Evolutionary conservation across 495 filamentous ascomycete species (phyloP), one percentile per base, ranked within the genome.

Genomic region (Xylaria nigripes): DNA sequence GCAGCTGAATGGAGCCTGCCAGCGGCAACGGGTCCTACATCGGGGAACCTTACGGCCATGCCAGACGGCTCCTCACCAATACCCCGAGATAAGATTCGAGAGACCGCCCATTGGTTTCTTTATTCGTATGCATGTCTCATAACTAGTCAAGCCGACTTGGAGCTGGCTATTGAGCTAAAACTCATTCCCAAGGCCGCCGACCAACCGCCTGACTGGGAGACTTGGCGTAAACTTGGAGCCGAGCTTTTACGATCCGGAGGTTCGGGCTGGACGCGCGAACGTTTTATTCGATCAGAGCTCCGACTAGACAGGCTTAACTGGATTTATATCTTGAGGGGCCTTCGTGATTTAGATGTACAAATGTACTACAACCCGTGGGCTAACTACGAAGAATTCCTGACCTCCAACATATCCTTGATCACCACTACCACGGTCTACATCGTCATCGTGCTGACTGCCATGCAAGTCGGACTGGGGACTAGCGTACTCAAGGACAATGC

Each of bases 401-500:
- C 13, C 32, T 12, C 6, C 0, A 18, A 36, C 16, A n/a, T 40
- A 1, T 13, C 47, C 21, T 27, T 1, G 32, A 16, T 49, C 32
- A 29, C 30, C 21, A 10, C 30, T 5, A 15, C 15, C 8, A 49
- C 47, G 2, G 47, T 40, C 6, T 49, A 49, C 13, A 7, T 49
- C 5, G 32, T 15, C 0, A 40, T 49, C 21, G 30, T 49, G 9
- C 21, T 49, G 46, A 69, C 70, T 0, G 77, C 77, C 15, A 76
- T 82, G 73, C 79, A 81, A 58, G 78, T 80, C 18, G 80, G 78
- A 0, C 64, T 78, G 0, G 69, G 64, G 9, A 76, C 74, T 0
- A 58, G 61, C 1, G 38, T 32, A 0, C 61, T 81, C 2, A 23
- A 52, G 9, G 25, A 54, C 0, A 73, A 66, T 55, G 9, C 25